Evolutionary conservation across 2,329 filamentous ascomycete genomes (phyloP), one percentile per base, ranked within the genome.

Genomic region (Cladophialophora chaetospira): DNA sequence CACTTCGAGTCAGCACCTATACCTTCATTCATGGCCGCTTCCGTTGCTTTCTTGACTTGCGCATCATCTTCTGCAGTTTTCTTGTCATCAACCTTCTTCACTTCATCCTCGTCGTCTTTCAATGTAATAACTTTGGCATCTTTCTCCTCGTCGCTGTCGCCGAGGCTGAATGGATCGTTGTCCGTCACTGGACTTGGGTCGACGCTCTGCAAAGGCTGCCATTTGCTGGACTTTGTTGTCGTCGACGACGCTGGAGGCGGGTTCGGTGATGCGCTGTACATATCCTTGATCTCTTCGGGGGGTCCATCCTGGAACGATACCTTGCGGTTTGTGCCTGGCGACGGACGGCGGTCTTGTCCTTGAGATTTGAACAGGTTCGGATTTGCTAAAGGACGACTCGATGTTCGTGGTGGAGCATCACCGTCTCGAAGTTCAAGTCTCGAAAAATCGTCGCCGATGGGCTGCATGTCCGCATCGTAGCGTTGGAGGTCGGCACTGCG

Each of bases 151-250:
- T 97, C 93, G 68, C 91, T 96, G 66, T 97, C 93, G 4, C 94
- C 94, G 11, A 99, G 81, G 68, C 91, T 97, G 75, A 99, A 99
- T 0, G 94, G 94, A 69, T 99, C 94, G 67, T 96, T 93, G 65
- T 97, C 91, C 15, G 83, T 81, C 60, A 96, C 88, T 11, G 93
- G 92, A 62, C 84, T 87, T 1, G 92, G 91, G 63, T 95, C 89
- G 11, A 97, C 85, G 0, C 87, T 82, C 10, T 92, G 91, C 66
- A 99, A 77, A 8, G 94, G 93, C 73, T 99, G 93, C 94, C 94
- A 99, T 77, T 99, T 99, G 82, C 92, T 97, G 43, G 83, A 75
- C 76, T 91, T 94, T 63, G 77, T 78, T 3, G 71, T 67, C 29
- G 68, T 26, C 71, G 67, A n/a, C n/a, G n/a, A 58, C 65, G 73